Percentiles rank a stretch among this genome's conserved stretches.
Evolutionary conservation across 345 rosid species (phyloP).

Genomic region (Corymbia maculata): DNA sequence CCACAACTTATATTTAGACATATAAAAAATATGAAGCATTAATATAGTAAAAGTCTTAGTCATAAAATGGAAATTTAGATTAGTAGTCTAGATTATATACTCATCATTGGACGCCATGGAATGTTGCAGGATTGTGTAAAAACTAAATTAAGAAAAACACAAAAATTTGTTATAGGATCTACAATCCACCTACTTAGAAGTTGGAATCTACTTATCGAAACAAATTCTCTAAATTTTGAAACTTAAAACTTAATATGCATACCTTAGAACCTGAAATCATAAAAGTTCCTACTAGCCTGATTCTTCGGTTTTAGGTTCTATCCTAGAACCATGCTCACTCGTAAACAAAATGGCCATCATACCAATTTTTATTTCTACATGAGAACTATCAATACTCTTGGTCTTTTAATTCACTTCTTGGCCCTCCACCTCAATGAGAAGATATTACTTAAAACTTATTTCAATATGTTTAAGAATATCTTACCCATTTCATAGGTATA

Average conservation of each 20-base stretch:
- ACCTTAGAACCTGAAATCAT: neutral
- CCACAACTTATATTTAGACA: neutral
- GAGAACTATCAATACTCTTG: neutral
- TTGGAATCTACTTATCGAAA: too few relatives aligned
- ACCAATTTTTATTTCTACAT: neutral
- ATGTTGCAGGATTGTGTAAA: neutral
- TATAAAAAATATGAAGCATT: too few relatives aligned
- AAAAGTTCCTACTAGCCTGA: fast-evolving
- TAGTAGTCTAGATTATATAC: neutral
- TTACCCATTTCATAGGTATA: neutral
- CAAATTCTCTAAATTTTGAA: too few relatives aligned
- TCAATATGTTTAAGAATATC: neutral
- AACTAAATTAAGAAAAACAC: too few relatives aligned
- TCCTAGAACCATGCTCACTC: neutral
- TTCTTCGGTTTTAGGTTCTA: too few relatives aligned
- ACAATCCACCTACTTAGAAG: neutral
- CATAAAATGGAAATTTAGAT: too few relatives aligned
- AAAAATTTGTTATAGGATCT: neutral
- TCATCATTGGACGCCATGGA: too few relatives aligned
- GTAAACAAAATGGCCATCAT: neutral
- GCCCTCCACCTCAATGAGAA: neutral
- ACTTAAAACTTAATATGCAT: fast-evolving
- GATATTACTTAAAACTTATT: neutral
- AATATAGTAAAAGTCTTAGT: neutral
- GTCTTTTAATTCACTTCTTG: neutral